Percentiles rank a stretch among this genome's conserved stretches.
Conservation (phyloP, 306 rosid genomes). For the Cicer cuneatum region DNA sequence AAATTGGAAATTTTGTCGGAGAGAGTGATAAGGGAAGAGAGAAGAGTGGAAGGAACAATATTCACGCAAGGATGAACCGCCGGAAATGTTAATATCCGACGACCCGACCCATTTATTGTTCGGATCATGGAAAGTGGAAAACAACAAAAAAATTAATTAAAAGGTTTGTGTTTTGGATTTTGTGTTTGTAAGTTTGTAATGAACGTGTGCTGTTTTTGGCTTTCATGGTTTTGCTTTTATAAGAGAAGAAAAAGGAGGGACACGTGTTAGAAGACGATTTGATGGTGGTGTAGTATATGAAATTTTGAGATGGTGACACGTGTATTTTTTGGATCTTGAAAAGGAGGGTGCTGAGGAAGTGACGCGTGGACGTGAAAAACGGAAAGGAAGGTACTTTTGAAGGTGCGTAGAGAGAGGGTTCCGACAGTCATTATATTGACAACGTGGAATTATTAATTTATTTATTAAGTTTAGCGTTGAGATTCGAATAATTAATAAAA, state of each 20-base stretch:
- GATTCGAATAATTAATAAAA: background rate
- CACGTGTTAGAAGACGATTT: conserved; percentile 56
- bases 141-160: background rate
- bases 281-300: background rate
- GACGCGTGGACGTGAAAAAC: conserved; percentile 52
- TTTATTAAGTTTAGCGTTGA: background rate
- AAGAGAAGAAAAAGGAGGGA: background rate
- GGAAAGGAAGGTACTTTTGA: conserved; percentile 50
- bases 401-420: conserved; percentile 44
- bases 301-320: conserved; percentile 28
- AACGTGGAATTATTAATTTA: conserved; percentile 48
- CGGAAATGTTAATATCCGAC: conserved; percentile 74
- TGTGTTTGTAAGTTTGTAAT: conserved; percentile 27
- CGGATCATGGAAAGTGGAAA: conserved; percentile 53
- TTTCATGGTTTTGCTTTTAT: conserved; percentile 35
- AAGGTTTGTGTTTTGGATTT: conserved; percentile 34
- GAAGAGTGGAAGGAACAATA: conserved; percentile 53
- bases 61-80: conserved; percentile 69
- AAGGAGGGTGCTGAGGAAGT: conserved; percentile 38
- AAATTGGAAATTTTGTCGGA: conserved; percentile 48
- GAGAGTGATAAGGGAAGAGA: conserved; percentile 55
- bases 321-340: conserved; percentile 10
- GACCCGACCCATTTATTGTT: conserved; percentile 49
- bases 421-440: conserved; percentile 50
- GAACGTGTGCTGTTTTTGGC: background rate